Evolutionary conservation across 371 early-diverging fungal species (phyloP).

Genomic region (Homolaphlyctis polyrhiza): DNA sequence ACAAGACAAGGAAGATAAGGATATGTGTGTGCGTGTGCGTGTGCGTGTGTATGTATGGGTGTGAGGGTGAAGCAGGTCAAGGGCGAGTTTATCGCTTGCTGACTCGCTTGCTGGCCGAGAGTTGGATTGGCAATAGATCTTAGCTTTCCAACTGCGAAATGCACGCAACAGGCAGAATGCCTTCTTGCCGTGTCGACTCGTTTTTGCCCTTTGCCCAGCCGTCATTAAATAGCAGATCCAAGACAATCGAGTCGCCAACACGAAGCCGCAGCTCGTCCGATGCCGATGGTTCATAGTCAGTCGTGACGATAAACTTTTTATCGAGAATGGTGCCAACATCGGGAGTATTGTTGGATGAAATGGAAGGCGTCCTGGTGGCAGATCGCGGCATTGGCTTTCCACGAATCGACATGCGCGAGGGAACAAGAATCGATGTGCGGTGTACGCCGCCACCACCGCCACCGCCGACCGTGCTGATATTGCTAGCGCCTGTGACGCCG

Average conservation of each 20-base stretch:
- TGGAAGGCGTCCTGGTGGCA: not conserved
- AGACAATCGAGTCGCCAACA: slow-evolving; percentile 26
- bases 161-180: slow-evolving; percentile 6
- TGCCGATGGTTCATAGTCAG: slow-evolving; percentile 19
- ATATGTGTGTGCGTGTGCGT: no score
- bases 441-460: not conserved
- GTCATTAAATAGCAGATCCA: slow-evolving; percentile 29
- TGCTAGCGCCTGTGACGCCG: not conserved
- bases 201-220: slow-evolving; percentile 26
- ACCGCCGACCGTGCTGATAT: not conserved
- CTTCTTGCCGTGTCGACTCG: slow-evolving; percentile 1
- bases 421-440: not conserved
- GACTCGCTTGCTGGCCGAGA: no score
- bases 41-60: no score
- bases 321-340: slow-evolving; percentile 17
- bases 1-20: no score
- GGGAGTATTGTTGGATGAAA: not conserved
- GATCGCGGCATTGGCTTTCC: not conserved
- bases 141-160: not conserved
- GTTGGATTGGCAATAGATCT: not conserved
- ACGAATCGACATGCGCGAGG: not conserved
- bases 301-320: slow-evolving; percentile 16
- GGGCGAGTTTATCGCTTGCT: no score
- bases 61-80: no score
- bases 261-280: slow-evolving; percentile 26